Base-by-base conservation (phyloP, 768 basidiomycete genomes). In the Rubroboletus satanas region DNA sequence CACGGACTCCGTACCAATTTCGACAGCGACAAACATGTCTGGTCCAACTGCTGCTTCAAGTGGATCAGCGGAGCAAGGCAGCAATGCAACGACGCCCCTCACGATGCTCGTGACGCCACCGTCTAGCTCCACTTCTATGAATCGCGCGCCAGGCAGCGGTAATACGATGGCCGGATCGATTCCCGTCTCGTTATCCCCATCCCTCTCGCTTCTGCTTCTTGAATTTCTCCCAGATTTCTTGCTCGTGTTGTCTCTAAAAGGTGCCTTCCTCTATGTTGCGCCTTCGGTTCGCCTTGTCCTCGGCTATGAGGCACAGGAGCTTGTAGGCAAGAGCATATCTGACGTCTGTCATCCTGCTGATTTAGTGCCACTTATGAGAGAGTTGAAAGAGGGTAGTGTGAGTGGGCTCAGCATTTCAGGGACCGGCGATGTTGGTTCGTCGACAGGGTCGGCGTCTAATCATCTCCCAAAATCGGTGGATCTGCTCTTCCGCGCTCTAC, bases 301-400 rank as follows among this genome's bases (percentile, higher is more conserved):
- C 35, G 95, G 95, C 36, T 97, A 95, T 73, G 83, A 88, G 26
- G 85, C 94, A 2, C 77, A 83, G 32, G 92, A 96, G 54, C 83
- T 98, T 52, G 78, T 91, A 26, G 91, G 91, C 50, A 83, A 81
- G 63, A 79, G 81, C 9, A 79, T 98, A 49, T 75, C 84, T 11
- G 91, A 94, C 64, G 80, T 91, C 57, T 92, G 92, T 56, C 93
- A 96, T 68, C 87, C 87, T 1, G 87, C 89, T 46, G 96, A 99
- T 67, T 79, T 94, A 35, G 88, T 96, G 15, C 92, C 91, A 0
- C 81, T 95, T 58, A 89, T 90, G 81, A 83, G 95, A 42, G 93
- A 96, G 74, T 78, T 97, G 62, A 98, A 97, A 66, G 90, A 91
- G 54, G 67, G 67, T 5, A 69, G 68, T 35, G 45, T 65, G 21